Evolutionary conservation across 805 yeast species (phyloP), one percentile per base, ranked within the genome.

Genomic region (Ogataea polymorpha): DNA sequence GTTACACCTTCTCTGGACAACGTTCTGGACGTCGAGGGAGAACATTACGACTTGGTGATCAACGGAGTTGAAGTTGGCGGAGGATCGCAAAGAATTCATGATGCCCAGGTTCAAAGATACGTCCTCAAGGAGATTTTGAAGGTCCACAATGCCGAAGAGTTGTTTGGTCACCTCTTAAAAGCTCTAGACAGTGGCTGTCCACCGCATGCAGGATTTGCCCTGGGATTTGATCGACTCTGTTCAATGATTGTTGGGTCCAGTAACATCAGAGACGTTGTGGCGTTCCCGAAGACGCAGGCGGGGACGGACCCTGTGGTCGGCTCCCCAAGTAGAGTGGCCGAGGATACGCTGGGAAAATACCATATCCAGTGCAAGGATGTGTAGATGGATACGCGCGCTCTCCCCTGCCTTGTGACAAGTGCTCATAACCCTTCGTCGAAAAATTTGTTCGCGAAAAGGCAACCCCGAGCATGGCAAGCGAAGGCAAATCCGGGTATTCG

Each of bases 51-150:
- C 59, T 65, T 93, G 12, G 99, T 93, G 1, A 68, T 93, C 27
- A 91, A 91, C 55, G 99, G 99, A 2, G 87, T 86, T 6, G 99
- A 93, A 59, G 74, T 90, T 2, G 99, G 99, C 20, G 99, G 99
- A 14, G 99, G 99, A 0, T 87, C 96, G 5, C 74, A 96, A 48
- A 87, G 99, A 77, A 77, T 93, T 14, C 99, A 93, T 58, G 96
- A 89, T 58, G 72, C 93, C 0, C 70, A 67, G 10, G 67, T 93
- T 21, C 99, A 93, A 62, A 71, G 74, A 41, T 86, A 68, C 58
- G 75, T 93, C 5, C 80, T 93, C 52, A 67, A 80, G 33, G 62
- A 78, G 17, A 70, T 91, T 9, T 69, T 93, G 23, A 63, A 72
- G 6, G 81, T 93, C 10, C 35, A 56, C 1, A 66, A 86, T 47